Conservation (phyloP, 1,139 yeast species). For the Zygosaccharomyces sapae region DNA sequence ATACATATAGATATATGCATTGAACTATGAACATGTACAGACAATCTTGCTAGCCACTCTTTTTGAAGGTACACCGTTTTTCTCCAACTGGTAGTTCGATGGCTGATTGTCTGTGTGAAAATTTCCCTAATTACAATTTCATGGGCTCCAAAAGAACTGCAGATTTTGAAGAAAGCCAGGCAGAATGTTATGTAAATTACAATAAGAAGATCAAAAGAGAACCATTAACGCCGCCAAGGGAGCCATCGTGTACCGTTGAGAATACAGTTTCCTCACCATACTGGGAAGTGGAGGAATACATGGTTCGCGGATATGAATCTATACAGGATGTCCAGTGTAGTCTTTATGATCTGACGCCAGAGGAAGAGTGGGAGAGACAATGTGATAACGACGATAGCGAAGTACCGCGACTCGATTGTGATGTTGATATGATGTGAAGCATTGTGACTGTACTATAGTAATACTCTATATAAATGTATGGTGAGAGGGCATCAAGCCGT, state of each 20-base stretch:
- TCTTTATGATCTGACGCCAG: conserved; percentile 22
- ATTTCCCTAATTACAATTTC: background rate
- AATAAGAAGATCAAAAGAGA: conserved; percentile 2
- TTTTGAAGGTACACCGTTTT: no score
- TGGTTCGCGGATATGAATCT: conserved; percentile 24
- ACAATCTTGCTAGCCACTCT: no score
- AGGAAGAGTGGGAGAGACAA: conserved; percentile 10
- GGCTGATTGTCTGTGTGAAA: conserved; percentile 8
- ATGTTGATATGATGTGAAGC: conserved; percentile 3
- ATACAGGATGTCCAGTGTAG: conserved; percentile 17
- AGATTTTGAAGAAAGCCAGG: background rate
- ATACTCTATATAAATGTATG: conserved; percentile 1
- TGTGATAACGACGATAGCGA: background rate
- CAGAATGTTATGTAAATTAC: background rate
- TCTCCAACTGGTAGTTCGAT: background rate
- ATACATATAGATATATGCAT: background rate
- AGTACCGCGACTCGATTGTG: conserved; percentile 6
- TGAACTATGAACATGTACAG: no score
- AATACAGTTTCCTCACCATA: conserved; percentile 17
- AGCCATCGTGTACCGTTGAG: background rate
- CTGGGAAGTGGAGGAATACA: conserved; percentile 28
- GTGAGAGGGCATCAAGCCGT: background rate
- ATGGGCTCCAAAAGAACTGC: conserved; percentile 4
- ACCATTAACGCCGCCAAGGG: conserved; percentile 5
- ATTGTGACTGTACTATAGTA: conserved; percentile 1